These are phyloP conservation scores for Hypoxylon sp. DNA, from an alignment of 2,329 filamentous ascomycete genomes.

Conservation along the genomic window DNA sequence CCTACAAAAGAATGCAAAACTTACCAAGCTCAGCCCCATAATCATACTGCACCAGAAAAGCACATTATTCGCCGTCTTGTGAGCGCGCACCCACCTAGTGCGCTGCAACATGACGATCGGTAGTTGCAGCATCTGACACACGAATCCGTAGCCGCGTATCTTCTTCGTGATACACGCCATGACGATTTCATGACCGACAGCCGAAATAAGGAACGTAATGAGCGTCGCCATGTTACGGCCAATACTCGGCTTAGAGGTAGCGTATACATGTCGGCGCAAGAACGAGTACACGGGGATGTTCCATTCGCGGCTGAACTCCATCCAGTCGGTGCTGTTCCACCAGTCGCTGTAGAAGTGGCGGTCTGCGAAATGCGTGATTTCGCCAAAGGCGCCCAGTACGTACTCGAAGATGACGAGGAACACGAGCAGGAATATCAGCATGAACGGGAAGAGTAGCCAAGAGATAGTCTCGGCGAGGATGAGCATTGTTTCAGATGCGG, in stretches of 20 bases:
- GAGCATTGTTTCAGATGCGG: slow-evolving; percentile 77
- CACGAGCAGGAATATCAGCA: slow-evolving; percentile 94
- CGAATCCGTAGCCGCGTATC: slow-evolving; percentile 91
- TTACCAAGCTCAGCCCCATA: slow-evolving; percentile 83
- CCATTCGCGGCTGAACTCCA: slow-evolving; percentile 97
- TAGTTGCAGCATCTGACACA: slow-evolving; percentile 96
- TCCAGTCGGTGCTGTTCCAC: slow-evolving; percentile 88
- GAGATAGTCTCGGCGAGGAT: slow-evolving; percentile 92
- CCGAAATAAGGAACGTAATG: slow-evolving; percentile 92
- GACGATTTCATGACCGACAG: slow-evolving; percentile 92
- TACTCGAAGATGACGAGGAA: slow-evolving; percentile 99
- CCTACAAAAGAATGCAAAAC: slow-evolving; percentile 49
- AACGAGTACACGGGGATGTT: slow-evolving; percentile 98
- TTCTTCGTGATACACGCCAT: slow-evolving; percentile 99
- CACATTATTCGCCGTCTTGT: slow-evolving; percentile 86
- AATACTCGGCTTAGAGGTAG: slow-evolving; percentile 81
- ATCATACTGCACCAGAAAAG: slow-evolving; percentile 96
- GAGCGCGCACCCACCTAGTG: slow-evolving; percentile 80
- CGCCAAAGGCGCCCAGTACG: slow-evolving; percentile 91
- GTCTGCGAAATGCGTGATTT: slow-evolving; percentile 93
- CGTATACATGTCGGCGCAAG: slow-evolving; percentile 94
- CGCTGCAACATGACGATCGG: slow-evolving; percentile 94
- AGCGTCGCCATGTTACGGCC: slow-evolving; percentile 84
- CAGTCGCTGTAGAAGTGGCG: slow-evolving; percentile 90
- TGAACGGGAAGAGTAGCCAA: slow-evolving; percentile 94